Percentiles rank a stretch among this genome's conserved stretches.
phyloP scores from a whole-genome alignment of 371 early-diverging fungal genomes.

The Parasitella parasitica region DNA sequence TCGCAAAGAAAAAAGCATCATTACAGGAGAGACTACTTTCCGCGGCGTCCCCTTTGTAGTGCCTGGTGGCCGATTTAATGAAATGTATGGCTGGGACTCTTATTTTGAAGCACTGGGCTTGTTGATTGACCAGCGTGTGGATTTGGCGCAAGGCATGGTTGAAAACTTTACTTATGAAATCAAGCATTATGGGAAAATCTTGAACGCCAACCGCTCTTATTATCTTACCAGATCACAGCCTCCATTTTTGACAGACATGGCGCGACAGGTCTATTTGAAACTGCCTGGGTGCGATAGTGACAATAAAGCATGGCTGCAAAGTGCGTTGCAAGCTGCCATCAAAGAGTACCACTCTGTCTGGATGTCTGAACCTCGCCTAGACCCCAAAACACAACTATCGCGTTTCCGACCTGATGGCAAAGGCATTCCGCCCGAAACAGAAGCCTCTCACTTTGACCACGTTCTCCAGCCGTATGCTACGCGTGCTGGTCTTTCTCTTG shows the following conservation, averaged over 20 bases:
- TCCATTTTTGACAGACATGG: constrained; percentile 95
- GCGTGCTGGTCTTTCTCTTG: constrained; percentile 58
- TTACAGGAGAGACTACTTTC: constrained; percentile 43
- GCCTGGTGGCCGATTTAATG: constrained; percentile 95
- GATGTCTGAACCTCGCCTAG: constrained; percentile 77
- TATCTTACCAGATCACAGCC: constrained; percentile 94
- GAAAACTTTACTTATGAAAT: constrained; percentile 93
- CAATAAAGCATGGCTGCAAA: constrained; percentile 70
- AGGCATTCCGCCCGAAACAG: constrained; percentile 95
- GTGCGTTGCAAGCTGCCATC: constrained; percentile 68
- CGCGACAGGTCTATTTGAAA: constrained; percentile 63
- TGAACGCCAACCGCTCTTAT: constrained; percentile 94
- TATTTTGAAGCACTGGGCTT: constrained; percentile 91
- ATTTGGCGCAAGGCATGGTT: constrained; percentile 88
- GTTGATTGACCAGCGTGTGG: constrained; percentile 73
- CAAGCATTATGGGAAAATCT: constrained; percentile 92
- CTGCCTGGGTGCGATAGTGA: constrained; percentile 36
- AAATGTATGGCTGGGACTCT: constrained; percentile 97
- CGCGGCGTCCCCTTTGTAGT: constrained; percentile 89
- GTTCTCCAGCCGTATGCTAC: constrained; percentile 79
- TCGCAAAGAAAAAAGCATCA: constrained; percentile 45
- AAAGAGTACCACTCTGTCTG: constrained; percentile 90
- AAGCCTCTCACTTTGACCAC: constrained; percentile 87
- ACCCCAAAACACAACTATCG: constrained; percentile 68
- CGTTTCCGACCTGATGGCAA: constrained; percentile 81